phyloP scores from a whole-genome alignment of 306 rosid genomes.

The Cucurbita argyrosperma region DNA sequence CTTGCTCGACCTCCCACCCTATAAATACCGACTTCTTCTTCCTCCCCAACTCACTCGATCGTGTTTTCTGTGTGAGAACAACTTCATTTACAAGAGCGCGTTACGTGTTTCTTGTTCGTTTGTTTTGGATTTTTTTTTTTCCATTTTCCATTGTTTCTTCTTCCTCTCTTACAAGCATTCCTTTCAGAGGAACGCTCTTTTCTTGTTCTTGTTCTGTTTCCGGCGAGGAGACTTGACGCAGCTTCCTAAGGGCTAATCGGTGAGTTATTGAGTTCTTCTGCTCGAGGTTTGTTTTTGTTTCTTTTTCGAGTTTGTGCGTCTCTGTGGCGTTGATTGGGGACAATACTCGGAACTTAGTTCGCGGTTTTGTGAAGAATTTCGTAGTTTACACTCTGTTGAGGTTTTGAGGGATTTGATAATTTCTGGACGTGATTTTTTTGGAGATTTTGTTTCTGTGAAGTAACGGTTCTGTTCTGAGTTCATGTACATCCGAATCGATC shows the following conservation, averaged over 20 bases:
- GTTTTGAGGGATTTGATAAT: not conserved
- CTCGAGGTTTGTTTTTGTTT: not conserved
- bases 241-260: not conserved
- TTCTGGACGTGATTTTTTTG: not conserved
- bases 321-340: not conserved
- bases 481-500: not conserved
- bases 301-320: not conserved
- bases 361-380: not conserved
- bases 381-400: not conserved
- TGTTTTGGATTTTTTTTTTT: not conserved
- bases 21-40: not conserved
- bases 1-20: not conserved
- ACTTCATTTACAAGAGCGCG: not conserved
- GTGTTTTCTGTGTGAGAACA: not conserved
- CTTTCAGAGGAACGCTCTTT: not conserved
- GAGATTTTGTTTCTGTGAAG: not conserved
- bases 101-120: not conserved
- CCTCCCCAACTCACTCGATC: not conserved
- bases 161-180: not conserved
- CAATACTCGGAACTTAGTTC: not conserved
- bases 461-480: not conserved
- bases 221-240: not conserved
- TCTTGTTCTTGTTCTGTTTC: not conserved
- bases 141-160: not conserved
- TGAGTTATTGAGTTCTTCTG: constrained; percentile 1